These are phyloP conservation scores for Anaeromyces robustus DNA, from an alignment of 192 early-diverging fungal species.

Conservation along the genomic window DNA sequence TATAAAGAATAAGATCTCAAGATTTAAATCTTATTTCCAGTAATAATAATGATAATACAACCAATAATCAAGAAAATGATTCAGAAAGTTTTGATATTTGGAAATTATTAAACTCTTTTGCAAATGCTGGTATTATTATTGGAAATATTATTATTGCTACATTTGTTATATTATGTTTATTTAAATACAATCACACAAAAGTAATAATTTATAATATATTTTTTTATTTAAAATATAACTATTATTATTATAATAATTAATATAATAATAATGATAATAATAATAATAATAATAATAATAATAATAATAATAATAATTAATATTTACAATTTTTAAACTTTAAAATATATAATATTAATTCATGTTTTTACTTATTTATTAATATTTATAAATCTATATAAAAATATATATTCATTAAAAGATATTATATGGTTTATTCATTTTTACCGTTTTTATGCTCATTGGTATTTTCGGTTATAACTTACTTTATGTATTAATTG, in stretches of 20 bases:
- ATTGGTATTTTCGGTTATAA: conserved; percentile 64
- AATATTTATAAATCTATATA: too few relatives aligned
- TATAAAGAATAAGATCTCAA: neutral
- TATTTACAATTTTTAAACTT: too few relatives aligned
- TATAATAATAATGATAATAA: too few relatives aligned
- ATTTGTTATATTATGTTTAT: conserved; percentile 53
- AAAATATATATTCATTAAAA: conserved; percentile 5
- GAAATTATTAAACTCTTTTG: conserved; percentile 11
- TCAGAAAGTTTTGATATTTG: conserved; percentile 11
- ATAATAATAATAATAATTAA: too few relatives aligned
- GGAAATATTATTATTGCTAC: conserved; percentile 66
- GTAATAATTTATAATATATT: conserved; percentile 12
- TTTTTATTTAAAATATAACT: neutral
- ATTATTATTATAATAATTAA: too few relatives aligned
- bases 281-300: too few relatives aligned
- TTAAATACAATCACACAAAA: conserved; percentile 63
- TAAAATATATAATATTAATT: neutral
- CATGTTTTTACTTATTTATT: too few relatives aligned
- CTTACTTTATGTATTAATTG: conserved; percentile 21
- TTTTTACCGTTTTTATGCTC: conserved; percentile 49
- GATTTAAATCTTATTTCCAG: conserved; percentile 10
- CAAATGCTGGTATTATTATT: conserved; percentile 54
- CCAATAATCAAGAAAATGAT: conserved; percentile 11
- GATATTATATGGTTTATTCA: conserved; percentile 58
- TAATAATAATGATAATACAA: conserved; percentile 9